These are phyloP conservation scores for Sedum album DNA, from an alignment of 164 flowering plant genomes.

Conservation along the genomic window DNA sequence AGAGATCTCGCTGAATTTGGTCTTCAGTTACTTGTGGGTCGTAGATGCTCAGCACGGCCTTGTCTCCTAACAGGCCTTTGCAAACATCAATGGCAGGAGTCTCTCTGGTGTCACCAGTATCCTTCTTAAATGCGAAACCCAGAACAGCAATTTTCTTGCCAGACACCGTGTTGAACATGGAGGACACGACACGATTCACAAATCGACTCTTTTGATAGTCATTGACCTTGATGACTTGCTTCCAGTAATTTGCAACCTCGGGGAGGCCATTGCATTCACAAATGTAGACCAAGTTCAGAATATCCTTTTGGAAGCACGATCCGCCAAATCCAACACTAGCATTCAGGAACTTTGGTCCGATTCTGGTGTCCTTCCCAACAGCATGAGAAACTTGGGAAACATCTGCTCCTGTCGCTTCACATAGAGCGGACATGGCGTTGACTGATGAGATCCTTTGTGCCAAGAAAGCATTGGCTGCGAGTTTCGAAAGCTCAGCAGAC, in stretches of 20 bases:
- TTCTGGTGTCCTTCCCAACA: slow-evolving; percentile 6
- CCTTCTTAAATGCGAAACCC: slow-evolving; percentile 7
- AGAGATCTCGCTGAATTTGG: slow-evolving; percentile 2
- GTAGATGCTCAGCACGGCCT: slow-evolving; percentile 9
- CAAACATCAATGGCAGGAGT: slow-evolving; percentile 5
- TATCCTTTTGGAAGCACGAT: slow-evolving; percentile 4
- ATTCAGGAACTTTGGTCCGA: not conserved
- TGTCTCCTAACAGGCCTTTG: slow-evolving; percentile 3
- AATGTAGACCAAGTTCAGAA: slow-evolving; percentile 1
- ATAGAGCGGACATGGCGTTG: slow-evolving; percentile 4
- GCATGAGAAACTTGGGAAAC: slow-evolving; percentile 7
- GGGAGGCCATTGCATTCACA: slow-evolving; percentile 7
- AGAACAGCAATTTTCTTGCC: slow-evolving; percentile 6
- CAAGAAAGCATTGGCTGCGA: slow-evolving; percentile 7
- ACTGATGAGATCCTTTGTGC: slow-evolving; percentile 5
- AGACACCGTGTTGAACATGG: slow-evolving; percentile 5
- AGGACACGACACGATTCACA: slow-evolving; percentile 4
- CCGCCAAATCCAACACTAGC: slow-evolving; percentile 4
- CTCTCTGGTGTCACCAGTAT: slow-evolving; percentile 2
- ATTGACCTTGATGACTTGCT: slow-evolving; percentile 7
- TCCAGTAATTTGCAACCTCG: slow-evolving; percentile 8
- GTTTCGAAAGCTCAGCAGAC: slow-evolving; percentile 6
- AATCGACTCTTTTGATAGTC: slow-evolving; percentile 7
- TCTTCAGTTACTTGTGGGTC: slow-evolving; percentile 6
- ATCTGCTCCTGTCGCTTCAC: slow-evolving; percentile 6